Conservation (phyloP, 2,329 filamentous ascomycete genomes). For the Paraconiothyrium brasiliense region DNA sequence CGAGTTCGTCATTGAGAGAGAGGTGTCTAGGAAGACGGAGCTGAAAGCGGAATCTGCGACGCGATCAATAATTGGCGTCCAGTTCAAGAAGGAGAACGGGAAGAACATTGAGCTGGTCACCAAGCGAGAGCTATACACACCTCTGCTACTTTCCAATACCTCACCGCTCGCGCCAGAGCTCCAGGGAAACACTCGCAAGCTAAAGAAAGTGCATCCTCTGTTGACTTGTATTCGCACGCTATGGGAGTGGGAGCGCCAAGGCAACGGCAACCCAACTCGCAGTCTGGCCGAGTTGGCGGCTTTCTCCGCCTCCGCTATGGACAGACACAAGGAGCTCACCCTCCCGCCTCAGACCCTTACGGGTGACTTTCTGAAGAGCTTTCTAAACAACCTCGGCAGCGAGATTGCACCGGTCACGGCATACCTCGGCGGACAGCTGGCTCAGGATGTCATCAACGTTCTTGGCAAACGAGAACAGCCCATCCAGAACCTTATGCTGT, state of each 20-base stretch:
- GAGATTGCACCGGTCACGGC: conserved; percentile 89
- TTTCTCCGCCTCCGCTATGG: conserved; percentile 81
- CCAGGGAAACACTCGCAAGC: conserved; percentile 72
- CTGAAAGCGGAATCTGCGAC: conserved; percentile 78
- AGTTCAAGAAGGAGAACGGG: conserved; percentile 68
- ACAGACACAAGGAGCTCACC: conserved; percentile 75
- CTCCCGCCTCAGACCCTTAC: conserved; percentile 57
- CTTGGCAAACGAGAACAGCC: conserved; percentile 91
- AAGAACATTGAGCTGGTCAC: conserved; percentile 86
- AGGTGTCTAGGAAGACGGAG: conserved; percentile 73
- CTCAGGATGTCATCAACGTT: conserved; percentile 97
- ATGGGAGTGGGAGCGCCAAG: conserved; percentile 80
- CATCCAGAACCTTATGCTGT: conserved; percentile 92
- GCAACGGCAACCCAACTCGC: conserved; percentile 56
- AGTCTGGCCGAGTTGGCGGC: conserved; percentile 70
- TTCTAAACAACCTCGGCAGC: conserved; percentile 84
- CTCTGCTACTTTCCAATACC: conserved; percentile 84
- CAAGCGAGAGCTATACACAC: conserved; percentile 90
- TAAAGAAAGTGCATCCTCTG: conserved; percentile 79
- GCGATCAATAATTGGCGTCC: conserved; percentile 75
- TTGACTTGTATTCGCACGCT: conserved; percentile 87
- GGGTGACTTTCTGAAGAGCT: conserved; percentile 76
- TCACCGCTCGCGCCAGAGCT: conserved; percentile 76
- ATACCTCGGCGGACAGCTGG: conserved; percentile 87
- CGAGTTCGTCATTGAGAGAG: conserved; percentile 87